A percentile compares a stretch with the other conserved stretches of the same genome.
Conservation (phyloP, 768 basidiomycete species). For the Cystofilobasidium capitatum region DNA sequence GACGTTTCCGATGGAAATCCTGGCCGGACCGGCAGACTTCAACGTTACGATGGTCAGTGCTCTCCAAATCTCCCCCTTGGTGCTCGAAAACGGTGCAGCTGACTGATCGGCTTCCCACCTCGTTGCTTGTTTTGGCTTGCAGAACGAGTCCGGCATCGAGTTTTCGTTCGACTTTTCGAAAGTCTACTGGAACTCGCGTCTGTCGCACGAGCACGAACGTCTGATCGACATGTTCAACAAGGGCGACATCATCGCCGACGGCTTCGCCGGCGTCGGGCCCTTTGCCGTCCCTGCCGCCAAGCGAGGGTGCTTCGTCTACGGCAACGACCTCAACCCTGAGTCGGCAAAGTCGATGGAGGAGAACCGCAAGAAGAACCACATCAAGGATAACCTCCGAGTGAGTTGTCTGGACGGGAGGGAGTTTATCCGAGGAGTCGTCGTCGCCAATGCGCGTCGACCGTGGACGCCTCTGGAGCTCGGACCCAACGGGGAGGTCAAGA, state of each 20-base stretch:
- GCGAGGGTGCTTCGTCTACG: constrained; percentile 79
- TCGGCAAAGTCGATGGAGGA: constrained; percentile 63
- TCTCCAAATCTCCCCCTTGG: background rate
- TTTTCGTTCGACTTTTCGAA: constrained; percentile 90
- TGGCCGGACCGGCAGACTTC: constrained; percentile 82
- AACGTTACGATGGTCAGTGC: constrained; percentile 65
- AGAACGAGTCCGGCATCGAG: constrained; percentile 75
- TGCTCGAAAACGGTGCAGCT: constrained; percentile 3
- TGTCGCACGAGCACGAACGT: constrained; percentile 82
- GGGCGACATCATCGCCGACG: constrained; percentile 68
- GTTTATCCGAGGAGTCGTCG: constrained; percentile 51
- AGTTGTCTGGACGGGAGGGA: constrained; percentile 75
- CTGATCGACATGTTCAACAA: constrained; percentile 64
- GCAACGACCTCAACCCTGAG: constrained; percentile 88
- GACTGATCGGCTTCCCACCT: constrained; percentile 1
- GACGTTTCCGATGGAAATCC: constrained; percentile 90
- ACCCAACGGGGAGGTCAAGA: background rate
- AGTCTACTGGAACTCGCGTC: constrained; percentile 97
- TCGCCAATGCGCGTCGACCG: background rate
- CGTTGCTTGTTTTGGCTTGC: background rate
- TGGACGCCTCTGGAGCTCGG: background rate
- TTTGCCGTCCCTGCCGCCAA: constrained; percentile 89
- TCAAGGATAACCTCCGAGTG: constrained; percentile 57
- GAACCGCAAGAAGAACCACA: constrained; percentile 74
- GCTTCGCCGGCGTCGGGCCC: constrained; percentile 94